Base-by-base conservation (phyloP, 1,284 basidiomycete species). In the Cryptococcus amylolentus region DNA sequence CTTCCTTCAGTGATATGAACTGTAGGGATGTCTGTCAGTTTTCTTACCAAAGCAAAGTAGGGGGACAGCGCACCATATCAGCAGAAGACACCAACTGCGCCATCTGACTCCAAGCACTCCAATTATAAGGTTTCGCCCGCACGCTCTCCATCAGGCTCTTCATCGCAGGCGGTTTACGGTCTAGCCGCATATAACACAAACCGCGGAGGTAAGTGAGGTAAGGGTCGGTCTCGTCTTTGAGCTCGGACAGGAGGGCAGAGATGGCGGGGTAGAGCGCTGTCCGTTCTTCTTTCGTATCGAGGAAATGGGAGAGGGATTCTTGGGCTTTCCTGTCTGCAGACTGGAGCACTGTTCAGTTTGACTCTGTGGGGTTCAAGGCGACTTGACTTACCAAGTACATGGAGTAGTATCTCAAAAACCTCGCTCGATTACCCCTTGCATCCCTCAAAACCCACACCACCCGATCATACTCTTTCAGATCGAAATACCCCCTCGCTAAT, bases 101-200 rank as follows among this genome's bases (percentile, higher is more conserved):
- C 20, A 97, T 80, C 53, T 92, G 82, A 20, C 83, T 80, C 95
- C 96, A 99, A 4, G 87, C 83, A 27, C 89, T 90, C 95, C 96
- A 99, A 72, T 98, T 98, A 87, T 92, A 98, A 8, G 91, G 88
- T 69, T 88, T 91, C 4, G 82, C 81, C 49, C 84, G 82, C 49
- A 98, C 86, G 6, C 91, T 94, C 37, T 85, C 77, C 18, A 97
- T 79, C 8, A 87, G 83, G 63, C 82, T 85, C 69, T 93, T 91
- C 38, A 95, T 88, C 0, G 95, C 92, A 70, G 91, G 89, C 61
- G 90, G 86, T 43, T 89, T 83, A 62, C 88, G 82, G 48, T 84
- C 84, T 54, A 94, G 78, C 14, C 90, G 86, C 52, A 84, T 85
- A 49, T 92, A 82, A 62, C 95, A 85, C 9, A 95, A 75, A 0